Percentiles rank a stretch among this genome's conserved stretches.
These are phyloP conservation scores for Pouteria glomerata DNA, from an alignment of 148 eudicot genomes.

Conservation along the genomic window DNA sequence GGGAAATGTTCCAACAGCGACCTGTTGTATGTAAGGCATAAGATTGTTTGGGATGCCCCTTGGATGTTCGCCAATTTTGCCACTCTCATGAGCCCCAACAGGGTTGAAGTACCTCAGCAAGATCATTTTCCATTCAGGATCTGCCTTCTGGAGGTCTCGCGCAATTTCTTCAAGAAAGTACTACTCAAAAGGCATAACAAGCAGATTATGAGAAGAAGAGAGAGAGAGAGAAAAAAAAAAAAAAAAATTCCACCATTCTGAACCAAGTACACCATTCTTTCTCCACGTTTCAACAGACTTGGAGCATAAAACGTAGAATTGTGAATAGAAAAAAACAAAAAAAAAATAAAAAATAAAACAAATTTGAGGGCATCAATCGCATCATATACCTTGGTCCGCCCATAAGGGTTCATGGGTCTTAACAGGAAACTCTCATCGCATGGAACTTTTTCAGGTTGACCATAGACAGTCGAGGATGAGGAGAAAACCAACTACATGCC, in stretches of 20 bases:
- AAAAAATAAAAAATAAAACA: too few relatives aligned
- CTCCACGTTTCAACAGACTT: neutral
- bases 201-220: neutral
- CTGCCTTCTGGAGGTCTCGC: conserved; percentile 68
- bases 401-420: conserved; percentile 88
- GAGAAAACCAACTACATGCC: conserved; percentile 77
- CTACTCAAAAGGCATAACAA: conserved; percentile 24
- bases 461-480: conserved; percentile 91
- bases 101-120: conserved; percentile 92
- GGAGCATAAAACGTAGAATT: neutral
- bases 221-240: too few relatives aligned
- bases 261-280: neutral
- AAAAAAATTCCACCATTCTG: neutral
- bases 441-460: conserved; percentile 80
- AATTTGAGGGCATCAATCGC: neutral
- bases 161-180: conserved; percentile 81
- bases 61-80: conserved; percentile 83
- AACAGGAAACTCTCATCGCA: conserved; percentile 65
- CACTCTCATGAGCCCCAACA: conserved; percentile 93
- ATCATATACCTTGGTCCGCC: conserved; percentile 71
- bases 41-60: conserved; percentile 90
- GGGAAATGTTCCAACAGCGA: conserved; percentile 77
- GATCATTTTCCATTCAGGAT: conserved; percentile 69
- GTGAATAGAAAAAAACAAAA: neutral
- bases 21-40: conserved; percentile 89